Conservation (phyloP, 257 asterid species). For the Gentiana straminea region DNA sequence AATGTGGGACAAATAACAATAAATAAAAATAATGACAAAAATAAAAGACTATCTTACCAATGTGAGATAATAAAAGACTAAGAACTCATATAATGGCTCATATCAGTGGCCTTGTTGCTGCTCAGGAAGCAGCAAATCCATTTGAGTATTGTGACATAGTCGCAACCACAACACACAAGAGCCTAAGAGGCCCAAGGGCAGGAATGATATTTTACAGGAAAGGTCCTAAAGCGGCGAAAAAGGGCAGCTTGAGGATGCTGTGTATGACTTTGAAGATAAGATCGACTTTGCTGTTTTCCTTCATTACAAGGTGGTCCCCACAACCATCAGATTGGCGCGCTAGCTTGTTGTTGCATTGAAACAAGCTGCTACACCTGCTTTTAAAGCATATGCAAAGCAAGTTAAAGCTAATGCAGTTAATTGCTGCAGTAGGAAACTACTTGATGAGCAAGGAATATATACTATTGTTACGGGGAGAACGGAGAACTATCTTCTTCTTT, state of each 20-base stretch:
- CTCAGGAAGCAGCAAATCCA: slow-evolving; percentile 25
- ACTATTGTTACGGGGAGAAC: slow-evolving; percentile 82
- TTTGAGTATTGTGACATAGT: slow-evolving; percentile 33
- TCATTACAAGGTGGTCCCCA: slow-evolving; percentile 97
- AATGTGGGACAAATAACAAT: too few relatives aligned
- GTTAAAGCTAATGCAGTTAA: slow-evolving; percentile 89
- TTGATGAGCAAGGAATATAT: slow-evolving; percentile 78
- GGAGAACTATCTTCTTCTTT: slow-evolving; percentile 87
- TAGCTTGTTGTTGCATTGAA: slow-evolving; percentile 93
- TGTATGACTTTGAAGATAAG: slow-evolving; percentile 86
- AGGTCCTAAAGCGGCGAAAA: slow-evolving; percentile 36
- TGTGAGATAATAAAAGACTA: slow-evolving; percentile 2
- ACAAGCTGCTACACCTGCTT: slow-evolving; percentile 68
- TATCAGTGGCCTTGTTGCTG: slow-evolving; percentile 38
- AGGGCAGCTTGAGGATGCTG: slow-evolving; percentile 69
- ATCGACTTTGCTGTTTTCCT: slow-evolving; percentile 87
- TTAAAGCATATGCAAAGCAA: slow-evolving; percentile 86
- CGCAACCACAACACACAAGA: slow-evolving; percentile 95
- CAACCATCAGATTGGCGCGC: slow-evolving; percentile 95
- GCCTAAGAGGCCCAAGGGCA: slow-evolving; percentile 51
- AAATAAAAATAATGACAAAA: too few relatives aligned
- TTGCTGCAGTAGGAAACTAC: slow-evolving; percentile 71
- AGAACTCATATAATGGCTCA: slow-evolving; percentile 37
- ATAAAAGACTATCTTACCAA: too few relatives aligned
- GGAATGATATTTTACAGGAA: slow-evolving; percentile 38